phyloP scores from a whole-genome alignment of 1,284 basidiomycete genomes.

The Leccinum fuscescens region DNA sequence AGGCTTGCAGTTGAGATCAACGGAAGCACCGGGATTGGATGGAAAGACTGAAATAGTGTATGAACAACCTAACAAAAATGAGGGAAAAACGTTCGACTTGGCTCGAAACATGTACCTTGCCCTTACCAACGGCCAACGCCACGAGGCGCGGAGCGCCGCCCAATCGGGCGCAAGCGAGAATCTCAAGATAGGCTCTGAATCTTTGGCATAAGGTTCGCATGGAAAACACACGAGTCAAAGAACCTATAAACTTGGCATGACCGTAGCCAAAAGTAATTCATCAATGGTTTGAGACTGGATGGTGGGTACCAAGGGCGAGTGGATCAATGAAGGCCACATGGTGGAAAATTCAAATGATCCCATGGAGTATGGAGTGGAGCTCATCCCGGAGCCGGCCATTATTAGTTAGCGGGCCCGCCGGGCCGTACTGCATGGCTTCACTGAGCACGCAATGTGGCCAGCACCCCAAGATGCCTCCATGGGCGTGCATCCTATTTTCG shows the following conservation, averaged over 20 bases:
- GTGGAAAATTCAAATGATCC: not conserved
- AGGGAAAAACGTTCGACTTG: not conserved
- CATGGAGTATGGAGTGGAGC: not conserved
- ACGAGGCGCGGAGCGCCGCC: slow-evolving; percentile 20
- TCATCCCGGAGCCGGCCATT: not conserved
- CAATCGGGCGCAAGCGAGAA: not conserved
- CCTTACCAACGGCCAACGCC: slow-evolving; percentile 24
- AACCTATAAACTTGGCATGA: slow-evolving; percentile 4
- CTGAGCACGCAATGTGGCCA: not conserved
- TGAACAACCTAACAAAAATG: not conserved
- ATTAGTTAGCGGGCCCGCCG: not conserved
- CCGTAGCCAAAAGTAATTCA: not conserved
- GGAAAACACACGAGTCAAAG: not conserved
- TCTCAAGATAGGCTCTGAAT: not conserved
- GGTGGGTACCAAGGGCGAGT: slow-evolving; percentile 14
- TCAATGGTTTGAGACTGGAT: not conserved
- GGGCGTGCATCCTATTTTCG: not conserved
- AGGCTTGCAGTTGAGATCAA: not conserved
- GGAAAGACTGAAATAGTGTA: not conserved
- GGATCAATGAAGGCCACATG: not conserved
- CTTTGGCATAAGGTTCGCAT: not conserved
- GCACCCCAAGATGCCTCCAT: not conserved
- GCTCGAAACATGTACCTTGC: slow-evolving; percentile 15
- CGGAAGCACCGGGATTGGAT: not conserved
- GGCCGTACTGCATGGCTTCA: slow-evolving; percentile 2